Base-by-base conservation (phyloP, 1,139 yeast species). In the Debaryomyces sp. region DNA sequence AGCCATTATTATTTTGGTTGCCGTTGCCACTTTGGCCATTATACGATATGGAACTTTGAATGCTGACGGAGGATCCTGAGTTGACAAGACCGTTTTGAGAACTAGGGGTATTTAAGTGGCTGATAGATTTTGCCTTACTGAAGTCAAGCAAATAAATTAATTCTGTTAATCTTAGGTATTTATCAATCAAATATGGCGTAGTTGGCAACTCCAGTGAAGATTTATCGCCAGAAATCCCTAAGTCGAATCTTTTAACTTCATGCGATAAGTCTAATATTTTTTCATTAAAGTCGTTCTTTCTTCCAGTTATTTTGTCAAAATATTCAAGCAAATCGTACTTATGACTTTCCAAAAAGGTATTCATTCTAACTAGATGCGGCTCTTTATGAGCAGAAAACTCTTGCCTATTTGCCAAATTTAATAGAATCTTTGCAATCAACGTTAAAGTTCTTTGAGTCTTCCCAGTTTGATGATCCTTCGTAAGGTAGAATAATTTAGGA, bases 401-500 rank as follows among this genome's bases (percentile, higher is more conserved):
- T 35, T 85, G 84, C 43, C 96, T 70, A 56, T 88, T 92, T 1
- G 97, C 91, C 54, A 92, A 78, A 42, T 89, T 88, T 63, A 91
- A 80, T 39, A 92, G 64, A 21, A 89, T 77, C 61, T 94, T 94
- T n/a, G 97, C 90, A 13, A 91, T 73, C 39, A 91, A 68, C 0
- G 96, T 89, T 46, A 92, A 68, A 0, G 96, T 87, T 50, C 96
- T 75, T 58, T 90, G 94, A 1, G 85, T 77, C 17, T 75, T 74
- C 1, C 91, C 89, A 9, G 84, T 77, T 50, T 90, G 90, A 59
- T 88, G 94, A 43, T 80, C 76, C 49, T 81, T 79, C 1, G 90
- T 81, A 45, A 94, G 73, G 53, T 85, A 84, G 63, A 90, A 91
- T 42, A 90, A 67, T 59, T 90, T 90, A 0, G 98, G 98, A 59